Base-by-base conservation (phyloP, 2,329 filamentous ascomycete species). In the Alternaria conjuncta region DNA sequence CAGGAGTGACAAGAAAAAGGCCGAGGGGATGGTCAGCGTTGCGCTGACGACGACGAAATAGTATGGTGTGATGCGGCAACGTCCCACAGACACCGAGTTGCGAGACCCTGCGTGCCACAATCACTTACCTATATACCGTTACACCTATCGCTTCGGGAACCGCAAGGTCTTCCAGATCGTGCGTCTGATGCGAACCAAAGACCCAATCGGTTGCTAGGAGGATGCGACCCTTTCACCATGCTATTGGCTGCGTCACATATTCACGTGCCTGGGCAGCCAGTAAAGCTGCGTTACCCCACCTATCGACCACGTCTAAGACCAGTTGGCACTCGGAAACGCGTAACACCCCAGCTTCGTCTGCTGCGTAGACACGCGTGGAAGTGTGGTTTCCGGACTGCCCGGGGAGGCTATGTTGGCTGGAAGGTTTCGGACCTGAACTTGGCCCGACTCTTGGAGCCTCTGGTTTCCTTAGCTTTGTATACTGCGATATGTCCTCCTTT, bases 281-380 rank as follows among this genome's bases (percentile, higher is more conserved):
- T 41, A 41, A 41, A 45, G 50, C 45, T 55, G 50, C 54, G 5
- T 44, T 56, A 56, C 61, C 61, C 61, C 61, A 63, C 61, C 41
- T 36, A 54, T 32, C 15, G 50, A 56, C 32, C 45, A 51, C 25
- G 49, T 45, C 41, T 51, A 46, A 46, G 51, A 44, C 21, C 57
- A 47, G 57, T 53, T 63, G 61, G 61, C 47, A 21, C 55, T 59
- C 56, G 55, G 51, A 46, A 63, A 63, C 51, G 51, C 61, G 61
- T 63, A 60, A 63, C 18, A 43, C 56, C 20, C 47, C 56, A 53
- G 32, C 55, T 32, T 28, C 36, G 13, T 30, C 30, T 43, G 55
- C 26, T 36, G 25, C 45, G 49, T 53, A 11, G 50, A 43, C 43
- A 41, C 15, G 36, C 18, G 47, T 28, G 25, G 15, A 28, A 28